Evolutionary conservation across 2,329 filamentous ascomycete genomes (phyloP).

Genomic region (Fusarium irregulare): DNA sequence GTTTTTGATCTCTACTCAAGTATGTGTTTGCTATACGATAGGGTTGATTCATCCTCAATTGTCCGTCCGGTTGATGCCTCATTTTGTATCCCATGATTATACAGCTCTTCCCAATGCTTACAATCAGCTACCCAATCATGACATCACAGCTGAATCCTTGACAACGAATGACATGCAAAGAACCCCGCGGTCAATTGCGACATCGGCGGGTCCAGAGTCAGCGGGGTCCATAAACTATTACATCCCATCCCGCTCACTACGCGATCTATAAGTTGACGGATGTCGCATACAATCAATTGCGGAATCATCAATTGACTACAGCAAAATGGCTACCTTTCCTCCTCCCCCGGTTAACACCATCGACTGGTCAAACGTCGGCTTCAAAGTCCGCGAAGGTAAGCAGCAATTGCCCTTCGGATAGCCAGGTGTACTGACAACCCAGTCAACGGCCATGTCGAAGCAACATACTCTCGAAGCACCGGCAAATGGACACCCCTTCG

Average conservation of each 20-base stretch:
- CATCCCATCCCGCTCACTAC: neutral
- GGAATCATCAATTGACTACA: too few species aligned
- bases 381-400: conserved; percentile 87
- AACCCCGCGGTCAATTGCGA: conserved; percentile 41
- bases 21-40: neutral
- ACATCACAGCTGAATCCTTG: conserved; percentile 27
- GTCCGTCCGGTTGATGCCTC: too few species aligned
- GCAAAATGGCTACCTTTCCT: conserved; percentile 70
- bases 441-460: conserved; percentile 97
- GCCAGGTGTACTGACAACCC: conserved; percentile 2
- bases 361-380: conserved; percentile 94
- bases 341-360: conserved; percentile 83
- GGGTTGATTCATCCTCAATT: neutral
- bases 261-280: neutral
- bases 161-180: conserved; percentile 32
- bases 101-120: neutral
- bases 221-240: neutral
- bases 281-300: too few species aligned
- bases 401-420: conserved; percentile 37
- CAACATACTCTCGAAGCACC: conserved; percentile 79
- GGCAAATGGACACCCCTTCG: conserved; percentile 81
- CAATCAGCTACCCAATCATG: conserved; percentile 16
- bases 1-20: conserved; percentile 22
- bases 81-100: too few species aligned
- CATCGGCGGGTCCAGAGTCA: conserved; percentile 38